Percentiles rank a stretch among this genome's conserved stretches.
Conservation (phyloP, 768 basidiomycete species). For the Lentinus tigrinus region DNA sequence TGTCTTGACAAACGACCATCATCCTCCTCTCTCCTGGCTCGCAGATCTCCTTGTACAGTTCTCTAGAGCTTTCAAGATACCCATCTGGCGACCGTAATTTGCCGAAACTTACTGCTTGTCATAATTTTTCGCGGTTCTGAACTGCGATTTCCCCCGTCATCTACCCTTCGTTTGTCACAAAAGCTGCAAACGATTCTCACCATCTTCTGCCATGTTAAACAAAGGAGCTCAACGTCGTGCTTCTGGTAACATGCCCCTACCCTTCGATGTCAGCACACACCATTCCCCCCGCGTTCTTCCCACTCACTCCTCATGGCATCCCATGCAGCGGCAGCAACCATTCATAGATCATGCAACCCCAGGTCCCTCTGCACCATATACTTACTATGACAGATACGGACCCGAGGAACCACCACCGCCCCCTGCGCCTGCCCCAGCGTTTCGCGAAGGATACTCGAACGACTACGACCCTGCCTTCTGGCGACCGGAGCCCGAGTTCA, state of each 20-base stretch:
- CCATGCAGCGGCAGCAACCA: conserved; percentile 16
- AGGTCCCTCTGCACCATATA: conserved; percentile 40
- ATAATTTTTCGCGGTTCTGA: conserved; percentile 1
- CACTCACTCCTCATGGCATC: conserved; percentile 10
- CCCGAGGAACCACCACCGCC: conserved; percentile 24
- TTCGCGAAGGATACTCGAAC: conserved; percentile 40
- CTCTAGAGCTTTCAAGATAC: conserved; percentile 16
- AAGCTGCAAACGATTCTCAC: not conserved
- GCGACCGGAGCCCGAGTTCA: conserved; percentile 32
- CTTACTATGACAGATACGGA: conserved; percentile 52
- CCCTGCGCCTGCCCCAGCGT: conserved; percentile 31
- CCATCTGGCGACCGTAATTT: conserved; percentile 1
- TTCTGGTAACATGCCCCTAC: conserved; percentile 19
- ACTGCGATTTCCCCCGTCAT: not conserved
- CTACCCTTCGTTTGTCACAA: conserved; percentile 11
- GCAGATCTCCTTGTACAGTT: conserved; percentile 8
- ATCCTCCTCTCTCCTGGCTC: conserved; percentile 1
- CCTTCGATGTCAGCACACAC: conserved; percentile 40
- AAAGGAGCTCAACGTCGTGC: conserved; percentile 11
- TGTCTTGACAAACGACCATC: conserved; percentile 14
- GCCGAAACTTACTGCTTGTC: conserved; percentile 13
- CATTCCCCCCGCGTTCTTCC: conserved; percentile 7
- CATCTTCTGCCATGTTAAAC: conserved; percentile 12
- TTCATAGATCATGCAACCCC: conserved; percentile 37
- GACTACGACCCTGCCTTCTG: conserved; percentile 35